These are phyloP conservation scores for Pichia nakasei DNA, from an alignment of 805 yeast genomes.

Conservation along the genomic window DNA sequence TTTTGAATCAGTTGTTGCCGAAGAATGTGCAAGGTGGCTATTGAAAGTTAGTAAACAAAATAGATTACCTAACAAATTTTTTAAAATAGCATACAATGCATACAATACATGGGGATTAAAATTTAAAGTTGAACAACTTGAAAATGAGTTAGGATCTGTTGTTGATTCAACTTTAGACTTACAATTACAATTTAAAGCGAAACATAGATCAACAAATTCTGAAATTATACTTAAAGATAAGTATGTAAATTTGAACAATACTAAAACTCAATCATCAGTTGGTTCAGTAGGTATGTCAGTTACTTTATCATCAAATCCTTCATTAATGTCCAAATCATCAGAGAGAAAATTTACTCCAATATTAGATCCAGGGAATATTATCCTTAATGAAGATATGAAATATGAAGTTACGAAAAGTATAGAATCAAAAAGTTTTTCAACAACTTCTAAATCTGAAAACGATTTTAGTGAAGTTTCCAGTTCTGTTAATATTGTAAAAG, in stretches of 20 bases:
- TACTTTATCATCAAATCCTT: no score
- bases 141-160: constrained; percentile 24
- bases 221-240: not conserved
- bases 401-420: not conserved
- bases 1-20: constrained; percentile 33
- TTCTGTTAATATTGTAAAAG: not conserved
- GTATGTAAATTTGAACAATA: not conserved
- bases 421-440: not conserved
- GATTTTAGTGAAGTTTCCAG: not conserved
- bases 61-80: constrained; percentile 29
- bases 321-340: no score
- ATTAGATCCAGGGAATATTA: not conserved
- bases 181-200: not conserved
- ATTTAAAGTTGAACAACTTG: constrained; percentile 20
- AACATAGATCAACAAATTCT: not conserved
- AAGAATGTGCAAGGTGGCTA: constrained; percentile 37
- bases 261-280: not conserved
- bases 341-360: not conserved
- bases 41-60: constrained; percentile 16
- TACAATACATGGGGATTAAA: constrained; percentile 26
- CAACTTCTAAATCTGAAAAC: not conserved
- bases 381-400: not conserved
- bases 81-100: constrained; percentile 29
- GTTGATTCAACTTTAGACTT: constrained; percentile 12
- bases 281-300: not conserved